A percentile compares a stretch with the other conserved stretches of the same genome.
These are phyloP conservation scores for Pyrenophora tritici-repentis DNA, from an alignment of 2,329 filamentous ascomycete species.

Conservation along the genomic window DNA sequence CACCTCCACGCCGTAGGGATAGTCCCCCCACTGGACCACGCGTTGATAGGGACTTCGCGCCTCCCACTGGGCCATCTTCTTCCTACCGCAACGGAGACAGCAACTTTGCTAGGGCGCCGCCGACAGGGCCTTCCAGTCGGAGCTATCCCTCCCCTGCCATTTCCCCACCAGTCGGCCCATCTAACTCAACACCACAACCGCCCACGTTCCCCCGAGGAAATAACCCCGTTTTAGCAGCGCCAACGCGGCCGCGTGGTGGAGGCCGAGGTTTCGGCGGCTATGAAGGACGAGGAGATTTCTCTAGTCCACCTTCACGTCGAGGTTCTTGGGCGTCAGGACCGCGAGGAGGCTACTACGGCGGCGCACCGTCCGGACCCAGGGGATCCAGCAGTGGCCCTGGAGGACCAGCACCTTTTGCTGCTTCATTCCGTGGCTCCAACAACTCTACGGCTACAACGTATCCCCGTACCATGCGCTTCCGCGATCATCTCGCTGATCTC, in stretches of 20 bases:
- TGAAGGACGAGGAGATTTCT: constrained; percentile 45
- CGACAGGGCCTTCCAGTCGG: constrained; percentile 46
- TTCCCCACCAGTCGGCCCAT: constrained; percentile 48
- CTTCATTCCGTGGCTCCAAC: constrained; percentile 49
- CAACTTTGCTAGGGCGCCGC: constrained; percentile 44
- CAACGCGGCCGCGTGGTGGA: constrained; percentile 48
- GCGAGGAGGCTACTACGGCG: constrained; percentile 35
- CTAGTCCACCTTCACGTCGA: constrained; percentile 39
- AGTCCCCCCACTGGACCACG: constrained; percentile 45
- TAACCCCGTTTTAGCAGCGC: constrained; percentile 48
- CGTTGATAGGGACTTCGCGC: constrained; percentile 44
- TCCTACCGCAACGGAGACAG: constrained; percentile 46
- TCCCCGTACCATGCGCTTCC: constrained; percentile 55
- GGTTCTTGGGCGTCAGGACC: constrained; percentile 44
- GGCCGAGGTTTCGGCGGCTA: constrained; percentile 47
- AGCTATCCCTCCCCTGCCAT: constrained; percentile 46
- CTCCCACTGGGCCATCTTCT: constrained; percentile 44
- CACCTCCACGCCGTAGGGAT: constrained; percentile 47
- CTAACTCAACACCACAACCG: constrained; percentile 36
- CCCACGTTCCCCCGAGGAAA: constrained; percentile 42
- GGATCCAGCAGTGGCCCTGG: constrained; percentile 32
- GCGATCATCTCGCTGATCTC: constrained; percentile 49
- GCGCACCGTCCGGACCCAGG: constrained; percentile 44
- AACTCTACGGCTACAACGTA: constrained; percentile 53
- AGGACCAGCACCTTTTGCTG: constrained; percentile 38